Conservation (phyloP, 2,329 filamentous ascomycete genomes). For the Pseudogymnoascus verrucosus region DNA sequence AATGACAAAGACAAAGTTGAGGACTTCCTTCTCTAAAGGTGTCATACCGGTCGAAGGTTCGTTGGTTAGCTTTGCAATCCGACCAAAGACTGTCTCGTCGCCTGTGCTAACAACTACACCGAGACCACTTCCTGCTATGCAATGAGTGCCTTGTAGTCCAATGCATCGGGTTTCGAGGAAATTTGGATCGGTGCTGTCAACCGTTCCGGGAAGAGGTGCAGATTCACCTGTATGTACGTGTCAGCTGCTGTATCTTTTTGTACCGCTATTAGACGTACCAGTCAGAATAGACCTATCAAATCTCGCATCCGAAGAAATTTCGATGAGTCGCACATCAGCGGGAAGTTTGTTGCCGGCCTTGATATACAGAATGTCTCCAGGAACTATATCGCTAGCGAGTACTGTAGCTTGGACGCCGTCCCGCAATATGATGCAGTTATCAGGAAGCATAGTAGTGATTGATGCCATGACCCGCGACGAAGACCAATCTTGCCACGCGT, state of each 20-base stretch:
- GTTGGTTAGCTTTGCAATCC: constrained; percentile 64
- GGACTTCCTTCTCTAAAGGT: constrained; percentile 62
- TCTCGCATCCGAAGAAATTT: constrained; percentile 60
- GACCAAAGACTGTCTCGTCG: constrained; percentile 66
- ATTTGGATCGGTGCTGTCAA: constrained; percentile 62
- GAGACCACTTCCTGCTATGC: constrained; percentile 57
- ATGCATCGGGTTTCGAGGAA: constrained; percentile 72
- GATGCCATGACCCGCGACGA: constrained; percentile 70
- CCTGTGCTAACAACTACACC: constrained; percentile 66
- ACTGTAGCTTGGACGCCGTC: constrained; percentile 45
- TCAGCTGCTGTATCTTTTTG: constrained; percentile 4
- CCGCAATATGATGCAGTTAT: constrained; percentile 58
- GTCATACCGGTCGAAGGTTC: constrained; percentile 60
- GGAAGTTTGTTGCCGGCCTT: constrained; percentile 67
- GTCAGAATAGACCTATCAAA: constrained; percentile 69
- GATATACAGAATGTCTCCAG: constrained; percentile 61
- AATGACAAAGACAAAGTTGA: constrained; percentile 65
- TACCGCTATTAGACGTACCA: constrained; percentile 32
- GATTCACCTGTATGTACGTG: constrained; percentile 46
- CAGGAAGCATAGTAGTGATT: constrained; percentile 73
- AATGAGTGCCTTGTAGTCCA: constrained; percentile 72
- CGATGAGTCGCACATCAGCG: constrained; percentile 63
- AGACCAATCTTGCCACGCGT: constrained; percentile 67
- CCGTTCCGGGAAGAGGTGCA: constrained; percentile 51
- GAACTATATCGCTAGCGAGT: constrained; percentile 55